A percentile compares a stretch with the other conserved stretches of the same genome.
These are phyloP conservation scores for Pseudocercospora macadamiae DNA, from an alignment of 2,329 filamentous ascomycete genomes.

Conservation along the genomic window DNA sequence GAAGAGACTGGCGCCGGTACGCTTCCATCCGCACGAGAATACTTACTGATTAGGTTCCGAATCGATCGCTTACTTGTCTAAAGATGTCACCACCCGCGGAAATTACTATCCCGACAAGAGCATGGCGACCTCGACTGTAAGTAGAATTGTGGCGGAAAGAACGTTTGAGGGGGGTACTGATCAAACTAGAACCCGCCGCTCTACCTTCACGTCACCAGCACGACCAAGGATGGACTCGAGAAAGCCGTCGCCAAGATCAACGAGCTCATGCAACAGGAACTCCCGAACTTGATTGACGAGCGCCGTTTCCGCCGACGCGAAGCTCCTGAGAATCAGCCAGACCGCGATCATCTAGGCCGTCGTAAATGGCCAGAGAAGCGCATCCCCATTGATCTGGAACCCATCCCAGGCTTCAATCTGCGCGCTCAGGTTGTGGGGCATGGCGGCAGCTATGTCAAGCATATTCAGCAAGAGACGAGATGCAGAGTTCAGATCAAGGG, in stretches of 20 bases:
- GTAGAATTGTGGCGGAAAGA: no score
- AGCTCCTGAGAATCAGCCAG: constrained; percentile 60
- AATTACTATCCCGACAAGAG: constrained; percentile 96
- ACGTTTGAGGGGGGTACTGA: no score
- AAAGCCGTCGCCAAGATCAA: constrained; percentile 85
- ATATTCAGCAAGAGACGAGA: constrained; percentile 92
- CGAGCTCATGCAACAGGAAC: constrained; percentile 92
- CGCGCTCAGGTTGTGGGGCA: constrained; percentile 95
- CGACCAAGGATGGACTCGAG: constrained; percentile 87
- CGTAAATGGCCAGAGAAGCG: constrained; percentile 99
- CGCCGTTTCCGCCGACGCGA: constrained; percentile 81
- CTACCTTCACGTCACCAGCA: constrained; percentile 94
- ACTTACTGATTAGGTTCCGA: constrained; percentile 51
- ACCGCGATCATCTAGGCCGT: constrained; percentile 87
- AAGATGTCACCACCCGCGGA: constrained; percentile 99
- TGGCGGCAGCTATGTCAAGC: constrained; percentile 93
- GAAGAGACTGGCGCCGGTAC: constrained; percentile 99
- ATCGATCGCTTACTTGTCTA: constrained; percentile 62
- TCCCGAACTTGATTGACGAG: constrained; percentile 94
- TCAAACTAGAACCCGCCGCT: constrained; percentile 66
- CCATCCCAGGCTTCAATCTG: constrained; percentile 91
- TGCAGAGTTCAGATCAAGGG: constrained; percentile 99
- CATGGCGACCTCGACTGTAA: constrained; percentile 91
- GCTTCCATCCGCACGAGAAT: constrained; percentile 59
- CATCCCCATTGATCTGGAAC: constrained; percentile 87